phyloP scores from a whole-genome alignment of 352 stramenopile genomes.

The Pythium chondricola region DNA sequence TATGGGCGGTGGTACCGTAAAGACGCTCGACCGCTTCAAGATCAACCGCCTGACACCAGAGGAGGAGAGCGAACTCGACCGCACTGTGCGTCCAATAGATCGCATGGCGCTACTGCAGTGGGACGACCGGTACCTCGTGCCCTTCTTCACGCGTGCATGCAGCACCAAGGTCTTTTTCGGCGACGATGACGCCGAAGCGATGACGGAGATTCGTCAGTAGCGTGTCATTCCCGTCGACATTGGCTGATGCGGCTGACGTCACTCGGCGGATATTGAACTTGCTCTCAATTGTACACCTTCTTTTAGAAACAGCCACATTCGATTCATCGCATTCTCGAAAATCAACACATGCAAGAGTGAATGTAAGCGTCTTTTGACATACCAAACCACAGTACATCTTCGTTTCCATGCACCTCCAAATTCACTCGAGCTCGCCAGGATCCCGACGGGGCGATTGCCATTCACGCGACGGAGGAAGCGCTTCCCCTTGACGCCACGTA shows the following conservation, averaged over 20 bases:
- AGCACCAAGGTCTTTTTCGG: conserved; percentile 8
- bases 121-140: conserved; percentile 26
- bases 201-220: too few species aligned
- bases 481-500: neutral
- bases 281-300: neutral
- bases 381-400: neutral
- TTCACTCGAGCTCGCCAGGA: neutral
- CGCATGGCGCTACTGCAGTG: conserved; percentile 27
- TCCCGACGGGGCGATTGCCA: neutral
- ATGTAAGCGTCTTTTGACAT: conserved; percentile 10
- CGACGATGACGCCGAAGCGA: neutral
- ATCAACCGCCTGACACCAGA: conserved; percentile 37
- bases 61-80: conserved; percentile 23
- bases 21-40: conserved; percentile 45
- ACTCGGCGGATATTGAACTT: conserved; percentile 10
- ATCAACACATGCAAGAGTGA: too few species aligned
- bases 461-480: neutral
- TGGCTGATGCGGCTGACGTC: conserved; percentile 16
- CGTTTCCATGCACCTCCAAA: neutral
- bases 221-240: too few species aligned
- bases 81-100: conserved; percentile 20
- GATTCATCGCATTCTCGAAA: too few species aligned
- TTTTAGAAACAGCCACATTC: neutral
- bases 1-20: conserved; percentile 59
- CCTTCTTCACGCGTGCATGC: conserved; percentile 21